Base-by-base conservation (phyloP, 352 stramenopile genomes). In the Globisporangium canariense region DNA sequence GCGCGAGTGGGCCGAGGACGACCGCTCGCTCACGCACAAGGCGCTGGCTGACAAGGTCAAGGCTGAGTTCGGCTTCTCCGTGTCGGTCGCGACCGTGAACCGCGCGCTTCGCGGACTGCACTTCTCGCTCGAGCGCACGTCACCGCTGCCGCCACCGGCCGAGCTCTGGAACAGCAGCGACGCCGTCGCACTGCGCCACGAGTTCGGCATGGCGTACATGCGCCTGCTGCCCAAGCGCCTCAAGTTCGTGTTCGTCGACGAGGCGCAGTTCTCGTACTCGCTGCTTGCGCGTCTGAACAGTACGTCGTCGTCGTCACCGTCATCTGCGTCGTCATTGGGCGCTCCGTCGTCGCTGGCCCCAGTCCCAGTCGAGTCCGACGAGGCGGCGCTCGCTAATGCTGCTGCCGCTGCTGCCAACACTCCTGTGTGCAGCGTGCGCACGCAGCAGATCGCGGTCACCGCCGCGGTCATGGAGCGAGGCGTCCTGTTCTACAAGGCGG, bases 231-330 rank as follows among this genome's bases (percentile, higher is more conserved):
- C 49, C 4, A 54, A 54, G 49, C 49, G 49, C 13, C 14, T 20
- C 25, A 54, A 54, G 49, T 54, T 54, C 25, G 49, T 54, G 49
- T 54, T 54, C 7, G 49, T 54, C 10, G 49, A 36, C 49, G 22
- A 54, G 16, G 49, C 30, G 49, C 22, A 25, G 49, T 54, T 54
- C 13, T 34, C 49, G 25, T 54, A 54, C 49, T 54, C 49, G 25
- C 49, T 54, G 49, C 25, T 54, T 11, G 49, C 49, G 49, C 49
- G 49, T 10, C 28, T 36, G 20, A 54, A 36, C 49, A 54, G 49
- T 25, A 28, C 49, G 25, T 34, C 28, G 11, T 14, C 49, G 22
- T 36, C 49, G 25, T 53, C 46, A 1, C 7, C 46, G 10, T 53
- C 46, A n/a, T 51, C 45, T 4, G 32, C 32, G 32, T 41, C 36